Base-by-base conservation (phyloP, 2,329 filamentous ascomycete species). In the Esteya vermicola region DNA sequence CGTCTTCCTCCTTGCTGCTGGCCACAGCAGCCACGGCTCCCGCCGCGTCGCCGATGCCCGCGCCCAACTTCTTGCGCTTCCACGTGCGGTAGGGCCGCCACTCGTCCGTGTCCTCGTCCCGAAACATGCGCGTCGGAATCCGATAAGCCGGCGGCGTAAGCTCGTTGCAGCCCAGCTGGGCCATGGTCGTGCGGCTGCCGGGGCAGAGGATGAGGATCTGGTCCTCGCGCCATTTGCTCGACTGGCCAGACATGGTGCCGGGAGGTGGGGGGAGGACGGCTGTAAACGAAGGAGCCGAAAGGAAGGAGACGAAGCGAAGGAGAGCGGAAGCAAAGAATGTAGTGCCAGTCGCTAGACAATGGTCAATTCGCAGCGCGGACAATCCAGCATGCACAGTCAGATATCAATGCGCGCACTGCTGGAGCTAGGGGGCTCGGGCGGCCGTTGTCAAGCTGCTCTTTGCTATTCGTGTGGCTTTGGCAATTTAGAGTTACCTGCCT, bases 111-210 rank as follows among this genome's bases (percentile, higher is more conserved):
- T 85, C 83, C 40, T 73, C 70, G 54, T 93, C 86, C 50, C 78
- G 76, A 39, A 96, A 98, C 86, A 98, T 94, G 64, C 91, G 81
- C 60, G 89, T 95, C 25, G 83, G 78, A 49, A 96, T 74, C 50
- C 86, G 83, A 57, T 84, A 75, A 46, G 78, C 72, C n/a, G 91
- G 85, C 33, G 86, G 88, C 27, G 88, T 93, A 58, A 96, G 80
- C 65, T 95, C 88, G 51, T 78, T 79, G 51, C 91, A 81, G 38
- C 88, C 88, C 31, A 94, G 73, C 70, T 94, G 86, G 49, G 86
- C 88, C 64, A 93, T 76, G 43, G 86, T 94, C 48, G 80, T 89
- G 61, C 82, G 79, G 57, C 86, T 94, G 55, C 88, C 88, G 26
- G 82, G 81, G 59, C 79, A 81, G 61, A 88, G 78, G 57, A 88